These are phyloP conservation scores for Sporothrix pseudoabietina DNA, from an alignment of 2,329 filamentous ascomycete genomes.

Conservation along the genomic window DNA sequence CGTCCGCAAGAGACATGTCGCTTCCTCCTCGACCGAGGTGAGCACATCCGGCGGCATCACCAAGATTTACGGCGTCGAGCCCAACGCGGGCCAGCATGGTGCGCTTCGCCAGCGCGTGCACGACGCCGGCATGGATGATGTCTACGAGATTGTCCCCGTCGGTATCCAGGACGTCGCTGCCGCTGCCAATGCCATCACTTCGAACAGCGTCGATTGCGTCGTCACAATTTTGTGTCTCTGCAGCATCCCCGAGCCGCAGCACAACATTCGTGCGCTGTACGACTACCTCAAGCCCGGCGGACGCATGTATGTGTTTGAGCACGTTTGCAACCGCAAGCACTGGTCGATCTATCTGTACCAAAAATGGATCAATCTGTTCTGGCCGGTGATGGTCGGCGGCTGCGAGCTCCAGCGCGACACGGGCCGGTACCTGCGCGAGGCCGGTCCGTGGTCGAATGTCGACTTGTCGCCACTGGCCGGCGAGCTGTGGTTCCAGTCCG, in stretches of 20 bases:
- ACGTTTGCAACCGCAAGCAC: constrained; percentile 51
- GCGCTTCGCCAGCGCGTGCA: constrained; percentile 51
- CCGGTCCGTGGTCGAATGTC: constrained; percentile 54
- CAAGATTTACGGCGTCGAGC: constrained; percentile 65
- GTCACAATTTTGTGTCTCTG: constrained; percentile 65
- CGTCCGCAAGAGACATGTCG: constrained; percentile 1
- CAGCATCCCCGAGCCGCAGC: constrained; percentile 62
- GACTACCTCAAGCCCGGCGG: constrained; percentile 62
- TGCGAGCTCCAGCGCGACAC: constrained; percentile 56
- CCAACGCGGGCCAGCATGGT: constrained; percentile 57
- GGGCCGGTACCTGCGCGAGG: constrained; percentile 49
- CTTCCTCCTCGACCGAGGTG: constrained; percentile 1
- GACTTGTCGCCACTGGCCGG: constrained; percentile 49
- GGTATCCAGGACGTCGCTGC: constrained; percentile 61
- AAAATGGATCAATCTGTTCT: constrained; percentile 55
- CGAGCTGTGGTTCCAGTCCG: constrained; percentile 47
- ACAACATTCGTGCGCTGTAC: constrained; percentile 59
- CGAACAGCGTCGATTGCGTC: constrained; percentile 59
- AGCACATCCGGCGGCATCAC: constrained; percentile 39
- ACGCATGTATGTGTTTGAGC: constrained; percentile 65
- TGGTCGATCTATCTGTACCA: constrained; percentile 53
- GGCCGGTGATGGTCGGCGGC: constrained; percentile 55
- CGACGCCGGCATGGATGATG: constrained; percentile 55
- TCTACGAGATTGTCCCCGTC: constrained; percentile 64
- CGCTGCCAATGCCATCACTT: constrained; percentile 46